phyloP scores from a whole-genome alignment of 2,329 filamentous ascomycete species.

The Neonectria ditissima region DNA sequence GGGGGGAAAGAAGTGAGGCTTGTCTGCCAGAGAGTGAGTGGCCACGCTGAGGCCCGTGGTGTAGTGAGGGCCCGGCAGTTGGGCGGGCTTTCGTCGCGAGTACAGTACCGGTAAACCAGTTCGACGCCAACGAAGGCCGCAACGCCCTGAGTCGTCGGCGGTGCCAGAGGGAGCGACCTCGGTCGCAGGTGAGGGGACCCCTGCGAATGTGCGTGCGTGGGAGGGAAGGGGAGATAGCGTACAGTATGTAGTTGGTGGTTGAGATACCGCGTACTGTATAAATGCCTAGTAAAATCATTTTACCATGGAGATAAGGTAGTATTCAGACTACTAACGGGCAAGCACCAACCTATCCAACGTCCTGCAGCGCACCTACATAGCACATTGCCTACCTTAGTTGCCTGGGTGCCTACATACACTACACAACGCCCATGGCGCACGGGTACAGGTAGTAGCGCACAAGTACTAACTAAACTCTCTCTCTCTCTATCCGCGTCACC shows the following conservation, averaged over 20 bases:
- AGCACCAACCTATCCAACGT: neutral
- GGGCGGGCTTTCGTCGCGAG: conserved; percentile 7
- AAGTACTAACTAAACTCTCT: conserved; percentile 9
- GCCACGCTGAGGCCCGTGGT: too few relatives aligned
- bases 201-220: conserved; percentile 8
- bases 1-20: conserved; percentile 10
- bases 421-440: conserved; percentile 17
- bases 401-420: too few relatives aligned
- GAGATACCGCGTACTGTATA: neutral
- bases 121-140: conserved; percentile 2
- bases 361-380: neutral
- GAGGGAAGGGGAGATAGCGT: neutral
- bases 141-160: neutral
- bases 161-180: neutral
- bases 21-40: neutral
- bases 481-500: conserved; percentile 7
- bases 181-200: conserved; percentile 15
- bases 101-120: conserved; percentile 4
- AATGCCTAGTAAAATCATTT: neutral
- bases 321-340: too few relatives aligned
- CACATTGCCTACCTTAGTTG: too few relatives aligned
- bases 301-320: too few relatives aligned
- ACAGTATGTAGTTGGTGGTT: neutral
- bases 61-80: conserved; percentile 5
- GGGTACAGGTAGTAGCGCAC: conserved; percentile 27